Evolutionary conservation across 2,329 filamentous ascomycete species (phyloP).

Genomic region (Botrytis cinerea): DNA sequence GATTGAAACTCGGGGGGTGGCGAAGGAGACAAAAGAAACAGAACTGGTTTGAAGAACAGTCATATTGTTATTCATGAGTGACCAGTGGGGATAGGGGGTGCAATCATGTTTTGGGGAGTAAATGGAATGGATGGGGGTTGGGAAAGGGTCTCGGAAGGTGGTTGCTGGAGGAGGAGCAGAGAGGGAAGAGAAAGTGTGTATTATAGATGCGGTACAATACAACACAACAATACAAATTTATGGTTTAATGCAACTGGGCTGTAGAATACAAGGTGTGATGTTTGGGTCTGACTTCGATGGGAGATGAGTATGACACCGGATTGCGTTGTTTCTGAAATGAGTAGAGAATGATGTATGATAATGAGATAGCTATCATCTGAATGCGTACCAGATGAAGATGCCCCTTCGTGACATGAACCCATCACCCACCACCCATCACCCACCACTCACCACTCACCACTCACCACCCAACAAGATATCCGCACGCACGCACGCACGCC

Average conservation of each 20-base stretch:
- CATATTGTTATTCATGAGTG: not conserved
- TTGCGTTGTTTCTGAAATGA: not conserved
- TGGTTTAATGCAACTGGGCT: not conserved
- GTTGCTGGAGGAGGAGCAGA: not conserved
- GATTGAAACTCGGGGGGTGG: not conserved
- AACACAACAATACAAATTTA: constrained; percentile 21
- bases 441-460: not conserved
- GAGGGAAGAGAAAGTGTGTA: constrained; percentile 21
- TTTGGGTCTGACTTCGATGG: not conserved
- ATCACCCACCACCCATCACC: not conserved
- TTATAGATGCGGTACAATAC: constrained; percentile 17
- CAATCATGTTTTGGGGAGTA: constrained; percentile 15
- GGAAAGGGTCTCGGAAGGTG: not conserved
- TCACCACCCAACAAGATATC: not conserved
- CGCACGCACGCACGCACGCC: not conserved
- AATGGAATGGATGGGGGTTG: constrained; percentile 5
- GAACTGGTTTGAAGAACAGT: constrained; percentile 2
- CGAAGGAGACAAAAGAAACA: not conserved
- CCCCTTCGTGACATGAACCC: not conserved
- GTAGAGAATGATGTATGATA: not conserved
- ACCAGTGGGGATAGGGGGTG: not conserved
- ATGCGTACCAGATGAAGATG: not conserved
- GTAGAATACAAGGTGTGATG: constrained; percentile 4
- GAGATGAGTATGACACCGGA: not conserved
- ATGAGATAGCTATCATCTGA: not conserved